These are phyloP conservation scores for Euphorbia schlechtendalii DNA, from an alignment of 441 rosid genomes.

Conservation along the genomic window DNA sequence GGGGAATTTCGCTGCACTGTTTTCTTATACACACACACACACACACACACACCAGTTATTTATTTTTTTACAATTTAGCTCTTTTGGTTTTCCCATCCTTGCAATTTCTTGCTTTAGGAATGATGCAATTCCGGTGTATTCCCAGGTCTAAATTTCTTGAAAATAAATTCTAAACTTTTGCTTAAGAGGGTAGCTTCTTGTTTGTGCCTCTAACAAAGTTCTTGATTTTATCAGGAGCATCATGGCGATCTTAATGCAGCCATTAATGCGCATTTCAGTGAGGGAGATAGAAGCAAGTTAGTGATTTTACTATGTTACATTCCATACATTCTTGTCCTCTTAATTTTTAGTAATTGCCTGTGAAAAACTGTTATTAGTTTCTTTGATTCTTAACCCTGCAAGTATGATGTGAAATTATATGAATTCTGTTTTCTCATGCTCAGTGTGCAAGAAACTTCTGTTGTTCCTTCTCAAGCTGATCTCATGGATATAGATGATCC, in stretches of 20 bases:
- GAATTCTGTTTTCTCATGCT: conserved; percentile 10
- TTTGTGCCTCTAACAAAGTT: not conserved
- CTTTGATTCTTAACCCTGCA: not conserved
- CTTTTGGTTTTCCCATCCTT: not conserved
- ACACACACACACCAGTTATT: not conserved
- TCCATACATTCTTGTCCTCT: not conserved
- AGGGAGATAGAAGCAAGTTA: conserved; percentile 68
- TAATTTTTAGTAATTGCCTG: not conserved
- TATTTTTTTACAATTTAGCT: not conserved
- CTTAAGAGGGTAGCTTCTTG: not conserved
- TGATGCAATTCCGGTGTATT: not conserved
- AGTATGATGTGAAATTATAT: not conserved
- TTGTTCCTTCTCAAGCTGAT: conserved; percentile 45
- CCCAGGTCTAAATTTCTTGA: conserved; percentile 1
- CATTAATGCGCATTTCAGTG: conserved; percentile 78
- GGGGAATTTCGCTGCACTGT: not conserved
- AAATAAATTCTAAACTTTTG: not conserved
- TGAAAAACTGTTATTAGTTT: not conserved
- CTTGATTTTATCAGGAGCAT: conserved; percentile 52
- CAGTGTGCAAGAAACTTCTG: conserved; percentile 38
- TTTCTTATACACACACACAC: not conserved
- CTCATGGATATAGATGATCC: conserved; percentile 87
- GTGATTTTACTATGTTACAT: conserved; percentile 19
- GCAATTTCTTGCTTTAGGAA: not conserved
- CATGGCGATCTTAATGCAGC: conserved; percentile 91